Conservation (phyloP, 352 stramenopile genomes). For the Globisporangium emineosum region DNA sequence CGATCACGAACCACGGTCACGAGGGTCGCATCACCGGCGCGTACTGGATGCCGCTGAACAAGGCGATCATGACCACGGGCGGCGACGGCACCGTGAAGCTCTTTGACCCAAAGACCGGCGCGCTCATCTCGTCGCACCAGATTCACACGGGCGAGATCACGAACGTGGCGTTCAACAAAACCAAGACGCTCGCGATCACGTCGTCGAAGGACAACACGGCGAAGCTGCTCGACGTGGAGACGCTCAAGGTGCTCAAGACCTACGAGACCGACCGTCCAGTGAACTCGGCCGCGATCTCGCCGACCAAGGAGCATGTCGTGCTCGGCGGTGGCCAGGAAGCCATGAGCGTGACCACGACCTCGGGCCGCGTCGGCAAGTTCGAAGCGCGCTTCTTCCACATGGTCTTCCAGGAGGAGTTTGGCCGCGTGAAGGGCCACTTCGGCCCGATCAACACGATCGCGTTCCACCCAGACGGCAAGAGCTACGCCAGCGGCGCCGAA, state of each 20-base stretch:
- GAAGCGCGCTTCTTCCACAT: conserved; percentile 99
- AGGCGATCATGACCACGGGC: conserved; percentile 84
- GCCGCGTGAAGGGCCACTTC: conserved; percentile 98
- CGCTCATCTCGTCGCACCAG: conserved; percentile 73
- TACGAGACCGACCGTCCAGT: conserved; percentile 98
- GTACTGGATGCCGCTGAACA: conserved; percentile 86
- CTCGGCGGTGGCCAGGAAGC: conserved; percentile 98
- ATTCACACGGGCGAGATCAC: conserved; percentile 97
- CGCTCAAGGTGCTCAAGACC: conserved; percentile 95
- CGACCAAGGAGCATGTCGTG: conserved; percentile 95
- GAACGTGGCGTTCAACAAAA: conserved; percentile 94
- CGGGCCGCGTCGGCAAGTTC: conserved; percentile 91
- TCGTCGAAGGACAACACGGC: conserved; percentile 96
- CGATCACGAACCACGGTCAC: conserved; percentile 79
- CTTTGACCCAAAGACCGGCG: conserved; percentile 74
- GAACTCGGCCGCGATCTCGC: conserved; percentile 97
- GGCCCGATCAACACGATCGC: conserved; percentile 99
- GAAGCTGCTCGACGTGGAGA: conserved; percentile 95
- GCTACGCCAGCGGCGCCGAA: conserved; percentile 98
- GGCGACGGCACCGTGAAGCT: conserved; percentile 80
- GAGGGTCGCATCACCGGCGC: conserved; percentile 77
- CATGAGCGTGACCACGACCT: conserved; percentile 96
- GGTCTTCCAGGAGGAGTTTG: conserved; percentile 98
- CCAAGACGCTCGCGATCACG: conserved; percentile 97
- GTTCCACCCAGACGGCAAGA: conserved; percentile 97